Base-by-base conservation (phyloP, 2,329 filamentous ascomycete genomes). In the Beauveria caledonica region DNA sequence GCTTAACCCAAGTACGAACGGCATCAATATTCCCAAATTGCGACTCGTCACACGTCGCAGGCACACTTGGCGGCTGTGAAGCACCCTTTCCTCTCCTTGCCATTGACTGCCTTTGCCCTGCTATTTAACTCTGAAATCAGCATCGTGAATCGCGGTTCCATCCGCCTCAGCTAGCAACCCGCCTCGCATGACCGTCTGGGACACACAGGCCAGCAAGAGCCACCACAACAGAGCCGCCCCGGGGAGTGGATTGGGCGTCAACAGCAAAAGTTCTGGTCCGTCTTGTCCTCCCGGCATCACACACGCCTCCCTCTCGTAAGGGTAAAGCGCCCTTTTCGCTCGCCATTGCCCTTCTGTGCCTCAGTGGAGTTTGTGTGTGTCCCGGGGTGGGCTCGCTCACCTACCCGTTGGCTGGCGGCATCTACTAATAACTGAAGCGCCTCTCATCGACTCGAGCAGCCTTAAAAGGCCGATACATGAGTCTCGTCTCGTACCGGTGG, bases 371-470 rank as follows among this genome's bases (percentile, higher is more conserved):
- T 60, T 40, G 11, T 45, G 25, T 40, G 11, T 45, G 25, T 36
- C 57, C 36, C 48, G 25, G 39, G 53, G 60, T 56, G 52, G 45
- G 48, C 60, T 51, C 40, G 60, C 52, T 58, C 60, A 53, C 46
- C 39, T 61, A 57, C 27, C 39, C 60, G 60, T 61, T 61, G 53
- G 53, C 59, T 57, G 45, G 59, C 54, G 56, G 33, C 50, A 60
- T 60, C 58, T 54, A 60, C 58, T 48, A 54, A 57, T 42, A 57
- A 42, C 46, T 61, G 52, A 39, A 36, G 36, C 53, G 60, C 60
- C 60, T 61, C 58, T 44, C 17, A 57, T 61, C 60, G 52, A 60
- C 44, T 49, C 36, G 46, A 61, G 40, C 52, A 57, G 53, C 60
- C 60, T 61, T 58, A 57, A 58, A 52, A 44, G 33, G 36, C 19